phyloP scores from a whole-genome alignment of 139 green algal genomes.

The Diplosphaera chodatii region DNA sequence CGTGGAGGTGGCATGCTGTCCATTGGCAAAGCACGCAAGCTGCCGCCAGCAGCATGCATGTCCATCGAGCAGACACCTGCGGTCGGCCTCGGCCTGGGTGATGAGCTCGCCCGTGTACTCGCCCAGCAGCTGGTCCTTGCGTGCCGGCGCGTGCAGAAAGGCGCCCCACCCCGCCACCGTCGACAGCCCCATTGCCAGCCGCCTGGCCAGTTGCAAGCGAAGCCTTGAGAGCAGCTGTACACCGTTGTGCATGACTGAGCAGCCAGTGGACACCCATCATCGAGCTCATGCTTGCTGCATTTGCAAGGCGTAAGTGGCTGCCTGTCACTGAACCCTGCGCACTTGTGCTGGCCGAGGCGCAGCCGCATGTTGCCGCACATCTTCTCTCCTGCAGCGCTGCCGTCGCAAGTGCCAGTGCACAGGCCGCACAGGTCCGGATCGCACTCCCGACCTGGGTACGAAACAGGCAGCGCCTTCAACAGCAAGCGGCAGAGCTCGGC shows the following conservation, averaged over 20 bases:
- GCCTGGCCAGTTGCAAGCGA: background rate
- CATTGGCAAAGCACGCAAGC: no score
- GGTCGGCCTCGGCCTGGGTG: constrained; percentile 77
- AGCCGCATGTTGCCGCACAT: constrained; percentile 81
- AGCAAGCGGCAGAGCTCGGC: no score
- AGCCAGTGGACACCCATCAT: no score
- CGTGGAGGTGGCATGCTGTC: no score
- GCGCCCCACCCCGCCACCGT: constrained; percentile 65
- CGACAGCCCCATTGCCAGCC: constrained; percentile 45
- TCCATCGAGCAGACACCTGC: constrained; percentile 24
- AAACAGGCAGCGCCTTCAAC: no score
- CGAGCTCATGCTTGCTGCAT: no score
- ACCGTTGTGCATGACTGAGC: no score
- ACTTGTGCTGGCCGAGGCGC: constrained; percentile 53
- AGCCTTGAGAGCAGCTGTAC: background rate
- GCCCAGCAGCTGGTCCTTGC: constrained; percentile 68
- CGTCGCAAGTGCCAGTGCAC: constrained; percentile 4
- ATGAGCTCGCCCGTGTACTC: constrained; percentile 88
- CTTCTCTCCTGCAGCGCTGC: background rate
- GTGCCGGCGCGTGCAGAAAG: constrained; percentile 51
- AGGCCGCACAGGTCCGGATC: constrained; percentile 79
- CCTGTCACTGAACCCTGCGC: no score
- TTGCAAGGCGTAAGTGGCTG: no score
- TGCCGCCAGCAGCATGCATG: no score
- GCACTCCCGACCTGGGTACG: constrained; percentile 60